Percentiles rank a stretch among this genome's conserved stretches.
phyloP scores from a whole-genome alignment of 768 basidiomycete species.

The Obba rivulosa region DNA sequence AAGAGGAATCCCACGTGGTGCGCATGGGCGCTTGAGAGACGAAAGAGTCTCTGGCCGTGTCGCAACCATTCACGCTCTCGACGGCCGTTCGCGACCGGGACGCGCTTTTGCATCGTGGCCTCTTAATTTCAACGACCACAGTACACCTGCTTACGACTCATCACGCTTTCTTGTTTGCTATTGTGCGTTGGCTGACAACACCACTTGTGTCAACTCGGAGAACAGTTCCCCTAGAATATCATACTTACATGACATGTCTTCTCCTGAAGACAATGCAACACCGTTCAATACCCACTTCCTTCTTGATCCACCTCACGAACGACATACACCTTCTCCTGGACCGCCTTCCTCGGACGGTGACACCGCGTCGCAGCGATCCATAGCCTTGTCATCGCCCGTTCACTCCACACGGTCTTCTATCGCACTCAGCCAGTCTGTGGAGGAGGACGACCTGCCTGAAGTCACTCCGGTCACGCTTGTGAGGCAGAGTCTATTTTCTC shows the following conservation, averaged over 20 bases:
- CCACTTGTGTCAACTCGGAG: too few relatives aligned
- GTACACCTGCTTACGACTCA: too few relatives aligned
- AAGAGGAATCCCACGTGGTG: too few relatives aligned
- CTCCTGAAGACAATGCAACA: slow-evolving; percentile 12
- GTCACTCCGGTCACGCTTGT: slow-evolving; percentile 17
- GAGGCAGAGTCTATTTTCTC: slow-evolving; percentile 16
- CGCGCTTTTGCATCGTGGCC: too few relatives aligned
- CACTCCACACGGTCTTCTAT: slow-evolving; percentile 38
- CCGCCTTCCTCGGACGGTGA: slow-evolving; percentile 46
- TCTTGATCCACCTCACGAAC: slow-evolving; percentile 12
- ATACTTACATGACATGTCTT: slow-evolving; percentile 7
- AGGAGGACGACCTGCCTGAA: slow-evolving; percentile 11
- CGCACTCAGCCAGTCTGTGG: slow-evolving; percentile 13
- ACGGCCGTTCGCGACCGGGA: too few relatives aligned
- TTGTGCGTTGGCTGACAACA: too few relatives aligned
- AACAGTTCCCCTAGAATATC: background rate
- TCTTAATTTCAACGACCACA: too few relatives aligned
- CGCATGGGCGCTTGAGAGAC: too few relatives aligned
- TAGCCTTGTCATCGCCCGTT: slow-evolving; percentile 65
- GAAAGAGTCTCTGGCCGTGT: too few relatives aligned
- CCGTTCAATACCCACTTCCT: slow-evolving; percentile 18
- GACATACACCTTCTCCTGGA: slow-evolving; percentile 7
- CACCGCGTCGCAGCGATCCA: slow-evolving; percentile 75
- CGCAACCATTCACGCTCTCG: too few relatives aligned
- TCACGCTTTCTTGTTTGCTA: too few relatives aligned